Base-by-base conservation (phyloP, 352 stramenopile genomes). In the Phytophthora palmivora region DNA sequence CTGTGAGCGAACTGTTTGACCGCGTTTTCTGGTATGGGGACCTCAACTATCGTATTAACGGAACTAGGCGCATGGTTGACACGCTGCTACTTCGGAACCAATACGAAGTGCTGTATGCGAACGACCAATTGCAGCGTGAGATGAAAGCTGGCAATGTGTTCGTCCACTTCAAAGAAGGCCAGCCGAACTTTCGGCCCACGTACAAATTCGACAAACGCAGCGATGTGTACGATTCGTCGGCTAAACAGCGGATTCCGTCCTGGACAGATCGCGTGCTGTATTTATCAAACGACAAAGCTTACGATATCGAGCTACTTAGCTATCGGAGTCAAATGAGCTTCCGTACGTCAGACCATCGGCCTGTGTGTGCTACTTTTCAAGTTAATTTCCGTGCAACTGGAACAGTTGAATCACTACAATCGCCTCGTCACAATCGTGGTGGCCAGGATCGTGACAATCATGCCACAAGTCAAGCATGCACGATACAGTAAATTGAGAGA, bases 211-310 rank as follows among this genome's bases (percentile, higher is more conserved):
- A 98, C 78, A 98, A 97, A 58, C 79, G 71, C 46, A 89, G 72
- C 34, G 85, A 97, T 64, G 58, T 78, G 14, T 98, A 98, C 71
- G 96, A 99, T 68, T 97, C 92, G 45, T 98, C 92, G 3, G 67
- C 89, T 16, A 99, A 98, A 76, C 90, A 96, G 68, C 83, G 96
- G 18, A 95, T 98, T 44, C 96, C 95, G 32, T 96, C 95, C 12
- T 99, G 94, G 94, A 98, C 96, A n/a, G 96, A 99, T 76, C 82
- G 96, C 16, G 90, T 99, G 26, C 63, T 99, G 10, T 94, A 82
- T 42, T 53, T 84, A 21, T 87, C 75, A 15, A 92, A 92, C 34
- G 66, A 77, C 2, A 79, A 82, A 21, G 19, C 55, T 12, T 34
- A 71, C 7, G 84, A 87, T 43, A 74, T 92, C 28, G 63, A 86